Conservation (phyloP, 2,329 filamentous ascomycete genomes). For the Colletotrichum sojae region DNA sequence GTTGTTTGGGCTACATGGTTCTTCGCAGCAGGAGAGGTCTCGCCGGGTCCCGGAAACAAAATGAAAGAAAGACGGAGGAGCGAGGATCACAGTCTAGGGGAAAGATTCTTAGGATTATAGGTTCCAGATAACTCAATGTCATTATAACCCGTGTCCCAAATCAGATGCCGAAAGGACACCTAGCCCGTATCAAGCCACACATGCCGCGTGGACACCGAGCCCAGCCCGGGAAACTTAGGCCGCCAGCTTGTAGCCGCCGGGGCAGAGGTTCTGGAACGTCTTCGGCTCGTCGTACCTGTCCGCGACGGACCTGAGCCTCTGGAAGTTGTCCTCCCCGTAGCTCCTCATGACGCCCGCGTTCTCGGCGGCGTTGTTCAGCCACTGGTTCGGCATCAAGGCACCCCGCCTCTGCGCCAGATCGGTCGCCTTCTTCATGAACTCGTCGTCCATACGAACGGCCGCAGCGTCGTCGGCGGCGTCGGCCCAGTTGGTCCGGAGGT, state of each 20-base stretch:
- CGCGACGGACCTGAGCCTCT: slow-evolving; percentile 47
- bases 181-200: too few relatives aligned
- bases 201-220: too few relatives aligned
- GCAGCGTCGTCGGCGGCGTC: slow-evolving; percentile 27
- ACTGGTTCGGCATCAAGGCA: slow-evolving; percentile 46
- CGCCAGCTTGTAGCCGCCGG: slow-evolving; percentile 39
- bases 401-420: slow-evolving; percentile 37
- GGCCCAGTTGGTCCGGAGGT: slow-evolving; percentile 16
- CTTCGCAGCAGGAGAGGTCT: too few relatives aligned
- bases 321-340: slow-evolving; percentile 50
- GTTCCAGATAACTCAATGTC: too few relatives aligned
- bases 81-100: too few relatives aligned
- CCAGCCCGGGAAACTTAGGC: too few relatives aligned
- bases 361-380: slow-evolving; percentile 53
- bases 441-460: slow-evolving; percentile 20
- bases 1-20: too few relatives aligned
- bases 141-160: too few relatives aligned
- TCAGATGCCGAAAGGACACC: too few relatives aligned
- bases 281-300: slow-evolving; percentile 50
- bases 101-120: too few relatives aligned
- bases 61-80: too few relatives aligned
- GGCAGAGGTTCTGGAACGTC: slow-evolving; percentile 49
- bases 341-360: slow-evolving; percentile 47
- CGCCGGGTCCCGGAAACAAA: too few relatives aligned
- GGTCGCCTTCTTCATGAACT: slow-evolving; percentile 25